These are phyloP conservation scores for Leucogyrophana mollusca DNA, from an alignment of 768 basidiomycete species.

Conservation along the genomic window DNA sequence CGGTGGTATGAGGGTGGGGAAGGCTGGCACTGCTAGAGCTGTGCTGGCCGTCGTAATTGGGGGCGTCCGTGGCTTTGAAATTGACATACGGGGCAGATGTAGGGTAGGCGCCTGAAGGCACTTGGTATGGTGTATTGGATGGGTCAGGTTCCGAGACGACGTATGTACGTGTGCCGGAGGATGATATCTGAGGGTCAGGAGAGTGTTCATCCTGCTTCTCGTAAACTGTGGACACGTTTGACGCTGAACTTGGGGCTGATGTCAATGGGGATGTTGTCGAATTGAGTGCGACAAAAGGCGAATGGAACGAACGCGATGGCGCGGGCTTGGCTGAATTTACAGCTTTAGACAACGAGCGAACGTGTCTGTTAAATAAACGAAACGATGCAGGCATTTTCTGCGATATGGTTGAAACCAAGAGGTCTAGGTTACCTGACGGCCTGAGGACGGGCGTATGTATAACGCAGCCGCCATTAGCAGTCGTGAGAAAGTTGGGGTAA, in stretches of 20 bases:
- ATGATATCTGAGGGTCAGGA: slow-evolving; percentile 44
- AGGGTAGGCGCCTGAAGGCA: slow-evolving; percentile 71
- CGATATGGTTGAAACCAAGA: not conserved
- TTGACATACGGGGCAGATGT: slow-evolving; percentile 46
- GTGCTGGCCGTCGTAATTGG: slow-evolving; percentile 34
- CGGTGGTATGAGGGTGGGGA: slow-evolving; percentile 45
- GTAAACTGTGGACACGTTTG: slow-evolving; percentile 40
- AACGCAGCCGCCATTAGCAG: not conserved
- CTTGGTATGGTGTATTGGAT: slow-evolving; percentile 56
- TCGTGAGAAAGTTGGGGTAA: slow-evolving; percentile 24
- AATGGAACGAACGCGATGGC: slow-evolving; percentile 56
- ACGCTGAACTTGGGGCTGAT: slow-evolving; percentile 28
- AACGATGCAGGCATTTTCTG: slow-evolving; percentile 25
- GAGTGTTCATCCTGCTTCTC: slow-evolving; percentile 61
- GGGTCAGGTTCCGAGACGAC: slow-evolving; percentile 75
- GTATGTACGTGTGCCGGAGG: slow-evolving; percentile 56
- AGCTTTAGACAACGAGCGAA: slow-evolving; percentile 26
- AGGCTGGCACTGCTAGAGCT: slow-evolving; percentile 43
- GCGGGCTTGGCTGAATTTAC: slow-evolving; percentile 17
- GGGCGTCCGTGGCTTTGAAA: slow-evolving; percentile 39
- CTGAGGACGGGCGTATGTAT: not conserved
- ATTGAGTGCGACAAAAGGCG: slow-evolving; percentile 58
- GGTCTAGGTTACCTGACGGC: slow-evolving; percentile 6
- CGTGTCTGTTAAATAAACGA: slow-evolving; percentile 26
- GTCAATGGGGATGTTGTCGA: slow-evolving; percentile 35